Evolutionary conservation across 2,329 filamentous ascomycete genomes (phyloP).

Genomic region (Pestalotiopsis fici): DNA sequence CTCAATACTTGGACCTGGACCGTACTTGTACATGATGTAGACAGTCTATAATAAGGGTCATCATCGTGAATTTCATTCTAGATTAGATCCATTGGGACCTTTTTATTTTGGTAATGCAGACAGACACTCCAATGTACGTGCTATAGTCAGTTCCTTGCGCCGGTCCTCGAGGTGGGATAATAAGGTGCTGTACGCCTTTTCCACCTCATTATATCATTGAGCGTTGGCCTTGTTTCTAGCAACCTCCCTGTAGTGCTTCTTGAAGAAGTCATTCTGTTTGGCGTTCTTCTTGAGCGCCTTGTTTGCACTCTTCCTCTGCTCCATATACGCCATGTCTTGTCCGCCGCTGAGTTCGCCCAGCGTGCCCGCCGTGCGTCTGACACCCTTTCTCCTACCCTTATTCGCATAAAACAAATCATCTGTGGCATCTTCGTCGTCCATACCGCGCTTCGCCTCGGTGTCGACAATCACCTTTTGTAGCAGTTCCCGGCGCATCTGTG

Average conservation of each 20-base stretch:
- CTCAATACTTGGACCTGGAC: no score
- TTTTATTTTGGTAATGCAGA: neutral
- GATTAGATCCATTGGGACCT: neutral
- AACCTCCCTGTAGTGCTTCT: constrained; percentile 64
- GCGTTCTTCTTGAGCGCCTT: constrained; percentile 65
- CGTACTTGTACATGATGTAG: neutral
- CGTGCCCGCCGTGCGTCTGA: constrained; percentile 79
- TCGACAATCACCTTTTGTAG: constrained; percentile 88
- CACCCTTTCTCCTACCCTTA: constrained; percentile 55
- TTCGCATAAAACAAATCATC: constrained; percentile 40
- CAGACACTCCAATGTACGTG: neutral
- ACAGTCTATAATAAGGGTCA: neutral
- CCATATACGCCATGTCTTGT: constrained; percentile 95
- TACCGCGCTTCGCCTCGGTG: constrained; percentile 66
- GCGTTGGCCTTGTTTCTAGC: constrained; percentile 44
- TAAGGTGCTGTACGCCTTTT: neutral
- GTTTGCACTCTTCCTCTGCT: constrained; percentile 75
- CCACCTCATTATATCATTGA: neutral
- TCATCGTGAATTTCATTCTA: neutral
- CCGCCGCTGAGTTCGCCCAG: constrained; percentile 86
- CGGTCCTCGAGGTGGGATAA: neutral
- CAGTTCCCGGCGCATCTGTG: constrained; percentile 80
- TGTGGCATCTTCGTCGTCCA: constrained; percentile 67
- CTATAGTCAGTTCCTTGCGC: neutral
- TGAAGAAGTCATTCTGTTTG: constrained; percentile 63